Conservation (phyloP, 2,329 filamentous ascomycete species). For the Pyricularia sp. region DNA sequence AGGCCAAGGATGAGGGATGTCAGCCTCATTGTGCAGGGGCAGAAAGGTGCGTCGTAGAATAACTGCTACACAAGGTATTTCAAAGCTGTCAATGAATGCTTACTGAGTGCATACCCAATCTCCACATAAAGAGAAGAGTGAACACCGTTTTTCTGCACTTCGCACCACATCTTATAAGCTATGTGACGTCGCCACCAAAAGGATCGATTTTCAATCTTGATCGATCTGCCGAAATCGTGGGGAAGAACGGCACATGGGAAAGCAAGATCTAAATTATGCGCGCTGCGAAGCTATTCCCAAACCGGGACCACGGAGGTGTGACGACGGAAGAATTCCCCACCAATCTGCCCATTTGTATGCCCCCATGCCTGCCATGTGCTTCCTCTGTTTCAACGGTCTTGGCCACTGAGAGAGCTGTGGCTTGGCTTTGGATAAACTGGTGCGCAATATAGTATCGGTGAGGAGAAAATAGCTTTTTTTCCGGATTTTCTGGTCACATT, state of each 20-base stretch:
- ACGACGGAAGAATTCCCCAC: neutral
- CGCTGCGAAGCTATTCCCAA: neutral
- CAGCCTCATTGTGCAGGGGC: neutral
- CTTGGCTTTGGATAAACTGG: neutral
- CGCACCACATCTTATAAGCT: neutral
- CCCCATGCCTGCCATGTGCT: neutral
- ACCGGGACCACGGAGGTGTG: neutral
- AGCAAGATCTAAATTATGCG: neutral
- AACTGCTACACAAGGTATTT: neutral
- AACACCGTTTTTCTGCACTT: neutral
- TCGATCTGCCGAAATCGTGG: neutral
- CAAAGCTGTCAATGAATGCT: neutral
- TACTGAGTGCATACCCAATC: neutral
- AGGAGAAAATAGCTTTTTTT: neutral
- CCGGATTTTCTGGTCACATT: neutral
- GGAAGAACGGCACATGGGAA: neutral
- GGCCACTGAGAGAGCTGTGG: neutral
- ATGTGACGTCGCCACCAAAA: neutral
- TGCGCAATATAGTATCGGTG: neutral
- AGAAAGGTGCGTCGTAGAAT: neutral
- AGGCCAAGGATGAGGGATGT: neutral
- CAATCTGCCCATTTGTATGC: neutral
- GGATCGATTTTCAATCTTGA: neutral
- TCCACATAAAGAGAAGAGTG: neutral
- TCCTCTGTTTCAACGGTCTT: neutral